A percentile compares a stretch with the other conserved stretches of the same genome.
phyloP scores from a whole-genome alignment of 805 yeast genomes.

The Lipomyces orientalis region DNA sequence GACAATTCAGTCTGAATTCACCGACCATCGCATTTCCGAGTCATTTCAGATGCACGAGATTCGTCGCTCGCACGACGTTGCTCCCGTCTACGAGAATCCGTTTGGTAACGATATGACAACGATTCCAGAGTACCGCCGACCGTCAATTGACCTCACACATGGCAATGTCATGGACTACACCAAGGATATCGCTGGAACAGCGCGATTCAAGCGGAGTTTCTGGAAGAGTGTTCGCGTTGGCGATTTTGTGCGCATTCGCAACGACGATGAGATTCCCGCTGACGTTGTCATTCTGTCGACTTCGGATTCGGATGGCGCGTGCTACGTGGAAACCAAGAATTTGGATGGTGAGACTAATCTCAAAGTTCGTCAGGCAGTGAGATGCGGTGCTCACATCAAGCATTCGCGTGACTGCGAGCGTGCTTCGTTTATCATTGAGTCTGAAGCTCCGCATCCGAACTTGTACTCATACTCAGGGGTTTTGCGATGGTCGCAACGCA shows the following conservation, averaged over 20 bases:
- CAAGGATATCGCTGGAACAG: constrained; percentile 44
- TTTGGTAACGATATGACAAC: not conserved
- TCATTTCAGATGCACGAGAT: constrained; percentile 36
- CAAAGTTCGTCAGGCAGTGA: constrained; percentile 61
- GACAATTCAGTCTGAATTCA: constrained; percentile 12
- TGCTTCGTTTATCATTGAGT: constrained; percentile 64
- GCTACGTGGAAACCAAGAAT: constrained; percentile 72
- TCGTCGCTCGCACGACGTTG: constrained; percentile 12
- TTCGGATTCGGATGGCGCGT: constrained; percentile 71
- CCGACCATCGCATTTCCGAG: constrained; percentile 20
- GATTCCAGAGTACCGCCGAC: constrained; percentile 20
- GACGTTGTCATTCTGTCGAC: constrained; percentile 71
- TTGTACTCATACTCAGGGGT: constrained; percentile 73
- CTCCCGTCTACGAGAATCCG: constrained; percentile 19
- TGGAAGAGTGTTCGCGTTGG: constrained; percentile 83
- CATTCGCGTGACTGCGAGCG: constrained; percentile 65
- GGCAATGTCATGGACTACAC: constrained; percentile 45
- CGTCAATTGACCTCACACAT: constrained; percentile 32
- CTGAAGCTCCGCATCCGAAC: constrained; percentile 73
- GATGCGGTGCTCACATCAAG: constrained; percentile 58
- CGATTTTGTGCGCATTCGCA: constrained; percentile 68
- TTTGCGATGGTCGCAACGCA: constrained; percentile 54
- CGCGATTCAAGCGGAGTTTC: constrained; percentile 55
- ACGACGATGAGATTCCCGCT: constrained; percentile 79
- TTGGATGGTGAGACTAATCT: constrained; percentile 79